Percentiles rank a stretch among this genome's conserved stretches.
phyloP scores from a whole-genome alignment of 768 basidiomycete genomes.

The Kwoniella sp. region DNA sequence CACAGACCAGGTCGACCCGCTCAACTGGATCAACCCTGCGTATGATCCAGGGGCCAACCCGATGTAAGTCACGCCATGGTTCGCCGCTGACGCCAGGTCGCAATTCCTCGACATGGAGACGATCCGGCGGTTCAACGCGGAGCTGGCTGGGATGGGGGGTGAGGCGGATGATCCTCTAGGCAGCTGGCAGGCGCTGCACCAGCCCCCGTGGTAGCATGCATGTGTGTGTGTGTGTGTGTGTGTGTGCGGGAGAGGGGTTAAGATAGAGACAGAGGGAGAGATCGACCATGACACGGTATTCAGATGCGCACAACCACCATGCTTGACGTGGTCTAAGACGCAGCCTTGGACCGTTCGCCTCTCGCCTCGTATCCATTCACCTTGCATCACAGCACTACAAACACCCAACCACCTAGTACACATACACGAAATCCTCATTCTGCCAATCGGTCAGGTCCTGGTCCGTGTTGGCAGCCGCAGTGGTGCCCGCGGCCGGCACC shows the following conservation, averaged over 20 bases:
- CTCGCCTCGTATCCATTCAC: too few relatives aligned
- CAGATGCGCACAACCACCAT: too few relatives aligned
- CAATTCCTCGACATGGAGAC: not conserved
- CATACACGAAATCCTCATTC: constrained; percentile 16
- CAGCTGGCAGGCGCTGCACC: not conserved
- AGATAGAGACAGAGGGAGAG: too few relatives aligned
- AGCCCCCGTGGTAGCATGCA: not conserved
- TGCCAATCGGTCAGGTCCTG: constrained; percentile 12
- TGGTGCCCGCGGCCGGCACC: not conserved
- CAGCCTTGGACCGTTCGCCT: too few relatives aligned
- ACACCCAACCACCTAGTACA: constrained; percentile 15
- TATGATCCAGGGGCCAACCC: not conserved
- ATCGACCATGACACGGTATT: too few relatives aligned
- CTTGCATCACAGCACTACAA: too few relatives aligned
- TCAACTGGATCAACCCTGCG: not conserved
- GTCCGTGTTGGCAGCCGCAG: not conserved
- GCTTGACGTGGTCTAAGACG: too few relatives aligned
- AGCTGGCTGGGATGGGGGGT: not conserved
- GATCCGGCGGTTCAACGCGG: not conserved
- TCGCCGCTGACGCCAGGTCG: not conserved
- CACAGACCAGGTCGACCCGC: not conserved
- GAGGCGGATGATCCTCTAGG: not conserved
- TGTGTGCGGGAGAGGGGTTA: too few relatives aligned
- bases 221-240: too few relatives aligned
- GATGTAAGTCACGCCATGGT: not conserved